These are phyloP conservation scores for Penicillium sp. DNA, from an alignment of 2,329 filamentous ascomycete species.

Conservation along the genomic window DNA sequence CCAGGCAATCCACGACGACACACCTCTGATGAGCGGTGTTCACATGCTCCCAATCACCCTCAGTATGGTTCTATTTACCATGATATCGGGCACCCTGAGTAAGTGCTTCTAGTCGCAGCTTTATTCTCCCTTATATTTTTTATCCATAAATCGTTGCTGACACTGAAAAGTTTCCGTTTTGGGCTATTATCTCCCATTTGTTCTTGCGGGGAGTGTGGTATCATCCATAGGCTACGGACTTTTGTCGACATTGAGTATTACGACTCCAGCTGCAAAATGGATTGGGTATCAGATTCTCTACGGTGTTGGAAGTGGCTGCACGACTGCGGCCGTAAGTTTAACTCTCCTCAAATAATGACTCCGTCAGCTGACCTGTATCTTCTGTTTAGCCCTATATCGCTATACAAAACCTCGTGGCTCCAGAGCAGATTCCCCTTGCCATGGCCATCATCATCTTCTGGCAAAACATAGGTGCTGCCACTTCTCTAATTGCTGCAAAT, in stretches of 20 bases:
- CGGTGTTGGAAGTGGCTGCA: constrained; percentile 20
- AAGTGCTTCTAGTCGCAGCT: neutral
- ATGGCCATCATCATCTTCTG: constrained; percentile 32
- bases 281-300: constrained; percentile 33
- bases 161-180: constrained; percentile 24
- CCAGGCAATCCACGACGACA: constrained; percentile 38
- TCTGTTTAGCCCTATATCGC: constrained; percentile 25
- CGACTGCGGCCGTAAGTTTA: constrained; percentile 10
- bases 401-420: constrained; percentile 25
- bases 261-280: constrained; percentile 23
- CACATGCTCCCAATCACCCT: constrained; percentile 36
- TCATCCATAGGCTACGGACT: constrained; percentile 33
- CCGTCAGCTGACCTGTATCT: neutral
- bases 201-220: constrained; percentile 28
- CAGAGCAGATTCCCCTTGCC: constrained; percentile 25
- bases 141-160: neutral
- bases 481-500: constrained; percentile 31
- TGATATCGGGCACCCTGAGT: constrained; percentile 6
- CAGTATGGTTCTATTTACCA: constrained; percentile 5
- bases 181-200: constrained; percentile 37
- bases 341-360: neutral
- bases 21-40: constrained; percentile 41
- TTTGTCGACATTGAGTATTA: constrained; percentile 27
- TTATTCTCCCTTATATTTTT: neutral
- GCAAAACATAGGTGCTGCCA: constrained; percentile 36